Percentiles rank a stretch among this genome's conserved stretches.
Conservation (phyloP, 331 rosid species). For the Ulmus americana region DNA sequence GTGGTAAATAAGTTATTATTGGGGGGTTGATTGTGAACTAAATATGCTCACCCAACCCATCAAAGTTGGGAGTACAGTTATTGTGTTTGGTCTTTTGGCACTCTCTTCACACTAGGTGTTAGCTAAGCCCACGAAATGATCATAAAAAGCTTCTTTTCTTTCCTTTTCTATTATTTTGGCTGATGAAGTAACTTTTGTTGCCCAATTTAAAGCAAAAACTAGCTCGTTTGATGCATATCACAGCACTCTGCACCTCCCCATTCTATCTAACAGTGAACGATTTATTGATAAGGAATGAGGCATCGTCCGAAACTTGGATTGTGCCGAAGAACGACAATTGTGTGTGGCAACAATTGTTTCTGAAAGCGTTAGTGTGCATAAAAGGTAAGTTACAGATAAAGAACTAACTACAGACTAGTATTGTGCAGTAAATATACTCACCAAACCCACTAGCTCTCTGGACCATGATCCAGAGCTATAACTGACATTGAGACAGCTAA, state of each 20-base stretch:
- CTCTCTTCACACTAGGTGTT: background rate
- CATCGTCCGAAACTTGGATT: too few relatives aligned
- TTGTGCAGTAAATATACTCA: constrained; percentile 3
- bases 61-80: background rate
- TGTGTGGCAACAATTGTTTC: too few relatives aligned
- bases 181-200: background rate
- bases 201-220: background rate
- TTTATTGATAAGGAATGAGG: too few relatives aligned
- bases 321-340: too few relatives aligned
- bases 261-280: too few relatives aligned
- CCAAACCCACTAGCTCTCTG: background rate
- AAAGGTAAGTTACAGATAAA: too few relatives aligned
- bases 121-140: background rate
- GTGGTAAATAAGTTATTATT: background rate
- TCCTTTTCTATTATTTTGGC: background rate
- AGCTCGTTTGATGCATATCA: too few relatives aligned
- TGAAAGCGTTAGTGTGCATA: too few relatives aligned
- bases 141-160: background rate
- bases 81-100: background rate
- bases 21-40: background rate
- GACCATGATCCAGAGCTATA: background rate
- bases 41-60: constrained; percentile 5
- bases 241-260: too few relatives aligned
- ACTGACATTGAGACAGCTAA: background rate
- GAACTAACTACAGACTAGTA: too few relatives aligned